phyloP scores from a whole-genome alignment of 192 early-diverging fungal species.

The Coemansia sp. region DNA sequence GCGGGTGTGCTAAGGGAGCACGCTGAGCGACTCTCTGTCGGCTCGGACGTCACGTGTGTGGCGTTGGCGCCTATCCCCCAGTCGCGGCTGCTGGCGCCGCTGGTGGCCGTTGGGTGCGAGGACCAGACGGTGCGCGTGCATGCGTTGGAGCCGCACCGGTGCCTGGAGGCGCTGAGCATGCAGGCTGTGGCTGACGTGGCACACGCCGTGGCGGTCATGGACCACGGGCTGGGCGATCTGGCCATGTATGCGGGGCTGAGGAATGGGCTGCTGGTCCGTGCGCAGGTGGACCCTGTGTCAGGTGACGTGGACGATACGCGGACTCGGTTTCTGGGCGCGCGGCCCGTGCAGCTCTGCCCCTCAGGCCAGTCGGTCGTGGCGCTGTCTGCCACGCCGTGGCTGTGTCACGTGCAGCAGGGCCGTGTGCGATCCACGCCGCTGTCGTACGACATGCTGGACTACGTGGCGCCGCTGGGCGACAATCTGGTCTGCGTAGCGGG shows the following conservation, averaged over 20 bases:
- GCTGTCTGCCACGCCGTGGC: conserved; percentile 84
- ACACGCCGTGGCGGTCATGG: conserved; percentile 73
- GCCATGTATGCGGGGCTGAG: conserved; percentile 85
- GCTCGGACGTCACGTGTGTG: conserved; percentile 69
- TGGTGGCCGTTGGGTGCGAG: conserved; percentile 88
- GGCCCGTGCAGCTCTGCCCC: conserved; percentile 77
- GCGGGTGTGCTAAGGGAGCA: conserved; percentile 83
- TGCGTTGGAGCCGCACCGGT: conserved; percentile 74
- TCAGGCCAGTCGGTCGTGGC: conserved; percentile 78
- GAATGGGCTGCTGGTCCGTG: conserved; percentile 88
- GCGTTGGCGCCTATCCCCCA: conserved; percentile 78
- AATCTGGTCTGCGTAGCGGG: conserved; percentile 79
- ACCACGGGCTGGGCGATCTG: conserved; percentile 46
- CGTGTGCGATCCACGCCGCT: conserved; percentile 79
- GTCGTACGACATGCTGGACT: conserved; percentile 82
- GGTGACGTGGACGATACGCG: conserved; percentile 83
- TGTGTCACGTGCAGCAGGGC: conserved; percentile 81
- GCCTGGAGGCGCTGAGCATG: conserved; percentile 76
- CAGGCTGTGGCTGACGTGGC: conserved; percentile 70
- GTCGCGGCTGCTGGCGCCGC: conserved; percentile 71
- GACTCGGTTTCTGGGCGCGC: conserved; percentile 81
- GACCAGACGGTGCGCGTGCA: conserved; percentile 91
- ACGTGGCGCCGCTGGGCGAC: conserved; percentile 83
- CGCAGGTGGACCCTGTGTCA: conserved; percentile 77
- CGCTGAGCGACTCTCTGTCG: conserved; percentile 74